A percentile compares a stretch with the other conserved stretches of the same genome.
Evolutionary conservation across 2,329 filamentous ascomycete species (phyloP).

Genomic region (Ampelomyces quisqualis): DNA sequence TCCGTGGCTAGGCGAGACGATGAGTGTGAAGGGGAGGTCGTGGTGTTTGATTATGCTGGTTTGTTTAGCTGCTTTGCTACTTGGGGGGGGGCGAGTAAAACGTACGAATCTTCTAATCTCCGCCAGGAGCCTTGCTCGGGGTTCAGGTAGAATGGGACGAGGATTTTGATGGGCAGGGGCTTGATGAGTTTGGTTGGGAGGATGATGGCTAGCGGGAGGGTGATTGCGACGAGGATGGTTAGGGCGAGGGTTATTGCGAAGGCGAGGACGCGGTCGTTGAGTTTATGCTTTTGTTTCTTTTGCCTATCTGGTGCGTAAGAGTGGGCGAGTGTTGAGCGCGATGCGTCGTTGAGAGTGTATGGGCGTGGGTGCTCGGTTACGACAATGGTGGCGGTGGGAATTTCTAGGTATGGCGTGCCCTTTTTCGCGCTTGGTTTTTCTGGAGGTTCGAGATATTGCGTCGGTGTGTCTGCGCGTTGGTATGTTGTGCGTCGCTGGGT

Average conservation of each 20-base stretch:
- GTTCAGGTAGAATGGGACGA: slow-evolving; percentile 54
- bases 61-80: no score
- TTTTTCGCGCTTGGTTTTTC: not conserved
- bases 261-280: slow-evolving; percentile 21
- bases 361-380: not conserved
- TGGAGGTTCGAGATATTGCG: not conserved
- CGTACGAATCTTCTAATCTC: slow-evolving; percentile 17
- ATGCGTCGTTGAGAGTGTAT: slow-evolving; percentile 1
- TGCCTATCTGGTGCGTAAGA: slow-evolving; percentile 1
- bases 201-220: slow-evolving; percentile 22
- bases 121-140: slow-evolving; percentile 47
- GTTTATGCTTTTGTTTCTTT: not conserved
- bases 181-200: slow-evolving; percentile 24
- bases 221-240: slow-evolving; percentile 18
- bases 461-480: slow-evolving; percentile 2
- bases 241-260: slow-evolving; percentile 24
- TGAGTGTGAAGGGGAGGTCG: slow-evolving; percentile 51
- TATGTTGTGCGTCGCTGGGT: slow-evolving; percentile 1
- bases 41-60: slow-evolving; percentile 31
- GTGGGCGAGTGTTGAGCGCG: slow-evolving; percentile 4
- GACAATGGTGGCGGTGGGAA: not conserved
- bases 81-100: no score
- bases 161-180: slow-evolving; percentile 35
- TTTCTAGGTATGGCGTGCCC: slow-evolving; percentile 1
- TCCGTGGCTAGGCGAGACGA: slow-evolving; percentile 50